A percentile compares a stretch with the other conserved stretches of the same genome.
Evolutionary conservation across 345 rosid genomes (phyloP).

Genomic region (Brassica cretica): DNA sequence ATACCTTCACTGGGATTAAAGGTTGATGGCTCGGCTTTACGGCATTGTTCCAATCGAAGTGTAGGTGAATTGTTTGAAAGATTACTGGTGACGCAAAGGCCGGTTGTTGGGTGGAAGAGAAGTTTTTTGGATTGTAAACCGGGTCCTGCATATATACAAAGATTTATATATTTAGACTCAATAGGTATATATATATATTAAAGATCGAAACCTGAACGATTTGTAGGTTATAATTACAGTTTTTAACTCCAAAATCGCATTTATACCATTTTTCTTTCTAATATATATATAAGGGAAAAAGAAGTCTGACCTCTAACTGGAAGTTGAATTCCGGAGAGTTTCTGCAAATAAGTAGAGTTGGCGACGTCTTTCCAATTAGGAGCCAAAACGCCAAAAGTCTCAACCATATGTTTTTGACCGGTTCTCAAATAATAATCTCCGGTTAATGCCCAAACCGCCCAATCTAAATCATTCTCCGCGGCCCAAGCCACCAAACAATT

Average conservation of each 20-base stretch:
- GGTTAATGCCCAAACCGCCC: conserved; percentile 78
- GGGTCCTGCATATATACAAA: conserved; percentile 54
- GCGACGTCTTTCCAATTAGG: conserved; percentile 58
- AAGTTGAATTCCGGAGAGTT: conserved; percentile 56
- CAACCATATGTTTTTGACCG: conserved; percentile 56
- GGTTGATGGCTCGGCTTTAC: conserved; percentile 54
- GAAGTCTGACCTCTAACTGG: conserved; percentile 55
- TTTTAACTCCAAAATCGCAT: background rate
- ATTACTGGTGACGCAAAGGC: conserved; percentile 53
- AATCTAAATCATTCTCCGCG: conserved; percentile 79
- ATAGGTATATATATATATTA: too few species aligned
- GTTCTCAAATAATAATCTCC: conserved; percentile 76
- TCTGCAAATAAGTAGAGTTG: conserved; percentile 52
- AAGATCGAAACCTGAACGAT: too few species aligned
- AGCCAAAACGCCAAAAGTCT: conserved; percentile 58
- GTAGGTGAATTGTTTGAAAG: conserved; percentile 37
- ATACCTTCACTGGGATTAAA: conserved; percentile 47
- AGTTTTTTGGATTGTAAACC: conserved; percentile 58
- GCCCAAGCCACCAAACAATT: conserved; percentile 67
- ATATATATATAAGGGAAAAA: too few species aligned
- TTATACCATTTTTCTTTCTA: background rate
- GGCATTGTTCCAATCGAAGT: conserved; percentile 59
- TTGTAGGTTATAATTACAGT: background rate
- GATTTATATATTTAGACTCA: too few species aligned
- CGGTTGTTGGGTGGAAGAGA: conserved; percentile 73